Percentiles rank a stretch among this genome's conserved stretches.
Evolutionary conservation across 305 asterid genomes (phyloP).

Genomic region (Nicotiana rustica): DNA sequence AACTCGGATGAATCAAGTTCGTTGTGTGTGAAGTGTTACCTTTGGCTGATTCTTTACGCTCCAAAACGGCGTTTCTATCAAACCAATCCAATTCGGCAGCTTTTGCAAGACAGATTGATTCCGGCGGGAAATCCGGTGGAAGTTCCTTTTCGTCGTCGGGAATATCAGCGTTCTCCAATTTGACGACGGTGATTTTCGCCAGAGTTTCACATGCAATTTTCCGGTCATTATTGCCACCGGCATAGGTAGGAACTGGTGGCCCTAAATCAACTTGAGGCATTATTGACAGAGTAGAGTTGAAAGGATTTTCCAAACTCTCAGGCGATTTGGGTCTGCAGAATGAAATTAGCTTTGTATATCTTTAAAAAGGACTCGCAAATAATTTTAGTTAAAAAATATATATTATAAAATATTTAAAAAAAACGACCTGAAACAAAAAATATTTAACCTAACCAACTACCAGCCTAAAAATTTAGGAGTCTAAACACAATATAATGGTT

Average conservation of each 20-base stretch:
- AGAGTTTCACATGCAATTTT: conserved; percentile 58
- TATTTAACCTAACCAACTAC: no score
- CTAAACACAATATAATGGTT: no score
- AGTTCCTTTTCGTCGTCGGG: conserved; percentile 29
- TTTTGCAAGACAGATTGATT: conserved; percentile 78
- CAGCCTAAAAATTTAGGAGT: no score
- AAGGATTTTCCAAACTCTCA: not conserved
- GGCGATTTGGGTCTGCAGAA: not conserved
- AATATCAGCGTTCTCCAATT: conserved; percentile 31
- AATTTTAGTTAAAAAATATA: not conserved
- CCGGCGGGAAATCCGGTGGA: conserved; percentile 75
- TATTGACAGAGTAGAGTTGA: conserved; percentile 17
- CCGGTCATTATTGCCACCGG: conserved; percentile 53
- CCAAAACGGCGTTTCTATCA: conserved; percentile 75
- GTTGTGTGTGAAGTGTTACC: conserved; percentile 48
- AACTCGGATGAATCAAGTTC: conserved; percentile 39
- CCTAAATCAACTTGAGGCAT: conserved; percentile 78
- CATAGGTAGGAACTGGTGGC: conserved; percentile 51
- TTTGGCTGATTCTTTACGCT: conserved; percentile 75
- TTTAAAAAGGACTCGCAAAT: not conserved
- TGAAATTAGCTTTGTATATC: not conserved
- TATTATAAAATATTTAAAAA: no score
- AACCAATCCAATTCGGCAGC: conserved; percentile 95
- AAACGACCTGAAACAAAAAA: no score
- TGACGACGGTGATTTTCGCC: conserved; percentile 35